Evolutionary conservation across 2,329 filamentous ascomycete species (phyloP).

Genomic region (Claviceps paspali): DNA sequence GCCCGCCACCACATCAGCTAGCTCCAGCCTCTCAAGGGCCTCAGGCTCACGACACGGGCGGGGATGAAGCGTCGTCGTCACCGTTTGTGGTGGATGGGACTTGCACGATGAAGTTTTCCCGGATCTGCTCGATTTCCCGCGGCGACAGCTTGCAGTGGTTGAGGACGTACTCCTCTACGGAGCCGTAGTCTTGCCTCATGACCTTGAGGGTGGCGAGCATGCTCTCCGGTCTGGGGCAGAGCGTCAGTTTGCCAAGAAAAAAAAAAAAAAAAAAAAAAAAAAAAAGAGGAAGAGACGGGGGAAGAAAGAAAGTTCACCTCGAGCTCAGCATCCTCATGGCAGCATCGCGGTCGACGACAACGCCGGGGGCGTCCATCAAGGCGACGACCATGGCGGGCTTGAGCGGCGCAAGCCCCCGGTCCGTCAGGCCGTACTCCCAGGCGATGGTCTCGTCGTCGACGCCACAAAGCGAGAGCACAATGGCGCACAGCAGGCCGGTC

Average conservation of each 20-base stretch:
- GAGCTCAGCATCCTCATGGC: constrained; percentile 31
- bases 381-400: constrained; percentile 34
- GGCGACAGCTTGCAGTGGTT: constrained; percentile 41
- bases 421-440: constrained; percentile 53
- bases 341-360: constrained; percentile 29
- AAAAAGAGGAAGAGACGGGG: neutral
- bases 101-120: constrained; percentile 30
- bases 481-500: constrained; percentile 53
- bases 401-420: constrained; percentile 40
- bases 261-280: constrained; percentile 7
- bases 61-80: too few species aligned
- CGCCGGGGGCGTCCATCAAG: constrained; percentile 33
- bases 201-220: constrained; percentile 36
- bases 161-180: constrained; percentile 47
- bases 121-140: constrained; percentile 37
- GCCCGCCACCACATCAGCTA: too few species aligned
- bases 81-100: neutral
- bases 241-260: neutral
- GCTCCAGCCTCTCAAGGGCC: too few species aligned
- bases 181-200: constrained; percentile 44
- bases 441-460: constrained; percentile 45
- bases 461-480: constrained; percentile 49
- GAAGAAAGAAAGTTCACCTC: constrained; percentile 13
- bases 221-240: constrained; percentile 22
- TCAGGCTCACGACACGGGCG: too few species aligned